Conservation (phyloP, 2,329 filamentous ascomycete species). For the Colletotrichum liriopes region DNA sequence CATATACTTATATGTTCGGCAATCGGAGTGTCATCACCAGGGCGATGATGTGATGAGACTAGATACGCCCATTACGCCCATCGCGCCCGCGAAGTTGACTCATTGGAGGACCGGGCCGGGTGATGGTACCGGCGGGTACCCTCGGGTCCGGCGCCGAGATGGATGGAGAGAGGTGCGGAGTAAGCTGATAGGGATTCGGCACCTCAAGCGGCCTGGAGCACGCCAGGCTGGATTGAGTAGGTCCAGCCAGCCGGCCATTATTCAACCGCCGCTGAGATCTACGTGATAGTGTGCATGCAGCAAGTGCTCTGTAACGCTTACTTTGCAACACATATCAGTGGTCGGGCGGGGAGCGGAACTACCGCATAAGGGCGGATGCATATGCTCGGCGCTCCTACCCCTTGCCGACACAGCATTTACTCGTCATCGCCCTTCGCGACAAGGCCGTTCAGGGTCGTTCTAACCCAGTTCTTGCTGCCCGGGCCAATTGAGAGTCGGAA, state of each 20-base stretch:
- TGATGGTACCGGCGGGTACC: not conserved
- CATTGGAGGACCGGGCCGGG: constrained; percentile 10
- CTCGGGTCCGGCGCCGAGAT: constrained; percentile 14
- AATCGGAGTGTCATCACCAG: not conserved
- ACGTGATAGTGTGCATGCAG: not conserved
- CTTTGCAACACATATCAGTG: not conserved
- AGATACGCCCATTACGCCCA: constrained; percentile 8
- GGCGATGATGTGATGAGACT: not conserved
- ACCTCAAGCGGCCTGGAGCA: constrained; percentile 9
- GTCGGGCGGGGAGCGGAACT: constrained; percentile 5
- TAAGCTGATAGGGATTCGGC: constrained; percentile 6
- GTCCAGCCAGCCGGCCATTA: not conserved
- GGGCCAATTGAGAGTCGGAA: not conserved
- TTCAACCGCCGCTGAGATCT: not conserved
- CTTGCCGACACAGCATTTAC: not conserved
- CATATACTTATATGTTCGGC: not conserved
- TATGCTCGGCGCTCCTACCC: not conserved
- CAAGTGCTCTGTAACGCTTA: not conserved
- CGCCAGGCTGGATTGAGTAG: constrained; percentile 24
- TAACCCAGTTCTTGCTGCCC: not conserved
- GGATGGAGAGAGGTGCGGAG: not conserved
- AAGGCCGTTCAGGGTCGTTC: not conserved
- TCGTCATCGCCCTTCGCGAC: not conserved
- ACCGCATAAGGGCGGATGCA: not conserved
- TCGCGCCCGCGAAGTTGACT: constrained; percentile 11